Evolutionary conservation across 129 eudicot species (phyloP).

Genomic region (Solidago caesia): DNA sequence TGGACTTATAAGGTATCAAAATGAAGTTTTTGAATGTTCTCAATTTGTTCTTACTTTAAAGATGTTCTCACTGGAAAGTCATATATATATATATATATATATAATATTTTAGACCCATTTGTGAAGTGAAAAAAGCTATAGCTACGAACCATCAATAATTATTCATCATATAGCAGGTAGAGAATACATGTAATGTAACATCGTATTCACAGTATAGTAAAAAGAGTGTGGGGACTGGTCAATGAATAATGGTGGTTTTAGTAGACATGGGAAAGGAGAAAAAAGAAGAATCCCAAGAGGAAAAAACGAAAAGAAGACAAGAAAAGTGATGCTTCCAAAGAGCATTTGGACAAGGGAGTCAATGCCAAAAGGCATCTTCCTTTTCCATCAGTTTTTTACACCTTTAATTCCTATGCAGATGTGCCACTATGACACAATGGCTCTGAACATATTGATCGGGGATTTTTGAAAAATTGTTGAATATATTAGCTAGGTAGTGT

Average conservation of each 20-base stretch:
- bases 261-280: conserved; percentile 1
- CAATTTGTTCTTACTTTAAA: no score
- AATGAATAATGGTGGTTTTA: conserved; percentile 5
- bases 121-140: no score
- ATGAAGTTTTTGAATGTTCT: no score
- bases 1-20: no score
- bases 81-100: neutral
- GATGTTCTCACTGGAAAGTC: no score
- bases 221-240: conserved; percentile 16
- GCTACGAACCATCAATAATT: no score
- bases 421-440: neutral
- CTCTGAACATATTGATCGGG: neutral
- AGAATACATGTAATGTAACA: neutral
- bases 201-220: neutral
- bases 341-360: conserved; percentile 36
- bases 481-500: no score
- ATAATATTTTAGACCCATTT: neutral
- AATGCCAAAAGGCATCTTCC: conserved; percentile 40
- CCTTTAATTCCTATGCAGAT: neutral
- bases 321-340: conserved; percentile 43
- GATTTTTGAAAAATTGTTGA: neutral
- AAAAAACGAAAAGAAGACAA: conserved; percentile 11
- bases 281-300: conserved; percentile 31
- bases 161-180: neutral
- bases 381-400: conserved; percentile 11